These are phyloP conservation scores for Phytopythium sindhum DNA, from an alignment of 352 stramenopile species.

Conservation along the genomic window DNA sequence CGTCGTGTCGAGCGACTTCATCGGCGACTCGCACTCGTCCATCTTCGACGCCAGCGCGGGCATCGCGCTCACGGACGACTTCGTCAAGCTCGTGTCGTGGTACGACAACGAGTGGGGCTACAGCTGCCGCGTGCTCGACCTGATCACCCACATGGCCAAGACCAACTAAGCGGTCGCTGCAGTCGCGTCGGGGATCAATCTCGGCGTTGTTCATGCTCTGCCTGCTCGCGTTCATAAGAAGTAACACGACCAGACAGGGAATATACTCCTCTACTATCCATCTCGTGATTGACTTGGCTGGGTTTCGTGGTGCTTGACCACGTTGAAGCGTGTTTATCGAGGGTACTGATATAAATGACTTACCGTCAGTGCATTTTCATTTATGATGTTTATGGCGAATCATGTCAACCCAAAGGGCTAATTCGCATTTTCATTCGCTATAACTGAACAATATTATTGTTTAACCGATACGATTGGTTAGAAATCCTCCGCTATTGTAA, in stretches of 20 bases:
- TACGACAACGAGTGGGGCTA: slow-evolving; percentile 99
- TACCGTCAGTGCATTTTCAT: neutral
- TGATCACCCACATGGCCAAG: slow-evolving; percentile 96
- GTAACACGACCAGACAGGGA: neutral
- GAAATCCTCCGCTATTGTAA: neutral
- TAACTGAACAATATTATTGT: neutral
- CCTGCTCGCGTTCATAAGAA: neutral
- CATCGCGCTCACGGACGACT: slow-evolving; percentile 97
- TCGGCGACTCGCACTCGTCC: slow-evolving; percentile 35
- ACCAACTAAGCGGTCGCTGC: neutral
- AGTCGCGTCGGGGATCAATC: neutral
- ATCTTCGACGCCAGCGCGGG: slow-evolving; percentile 76
- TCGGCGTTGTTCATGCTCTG: neutral
- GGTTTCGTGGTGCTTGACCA: neutral
- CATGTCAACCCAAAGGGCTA: neutral
- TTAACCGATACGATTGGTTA: neutral
- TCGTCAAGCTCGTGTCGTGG: slow-evolving; percentile 99
- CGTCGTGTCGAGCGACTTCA: slow-evolving; percentile 97
- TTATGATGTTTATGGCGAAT: neutral
- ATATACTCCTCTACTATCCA: neutral
- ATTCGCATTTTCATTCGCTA: neutral
- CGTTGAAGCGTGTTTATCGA: neutral
- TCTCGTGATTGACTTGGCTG: neutral
- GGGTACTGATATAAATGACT: neutral
- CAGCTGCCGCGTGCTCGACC: slow-evolving; percentile 95